Percentiles rank a stretch among this genome's conserved stretches.
phyloP scores from a whole-genome alignment of 192 early-diverging fungal species.

The Diversispora eburnea region DNA sequence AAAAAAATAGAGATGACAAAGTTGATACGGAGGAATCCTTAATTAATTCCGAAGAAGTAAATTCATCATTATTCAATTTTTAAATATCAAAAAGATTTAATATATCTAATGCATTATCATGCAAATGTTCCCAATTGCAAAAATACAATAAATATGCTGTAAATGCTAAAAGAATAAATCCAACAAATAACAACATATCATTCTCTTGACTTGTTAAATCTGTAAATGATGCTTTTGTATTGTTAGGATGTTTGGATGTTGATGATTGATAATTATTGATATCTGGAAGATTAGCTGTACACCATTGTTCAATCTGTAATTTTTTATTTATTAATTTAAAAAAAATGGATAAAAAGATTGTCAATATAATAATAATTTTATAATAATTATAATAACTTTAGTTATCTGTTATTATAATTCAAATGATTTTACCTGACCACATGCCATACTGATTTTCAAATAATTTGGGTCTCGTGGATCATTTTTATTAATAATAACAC shows the following conservation, averaged over 20 bases:
- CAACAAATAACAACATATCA: not conserved
- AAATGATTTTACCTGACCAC: not conserved
- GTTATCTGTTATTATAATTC: not conserved
- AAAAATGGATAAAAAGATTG: not conserved
- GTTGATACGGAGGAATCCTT: no score
- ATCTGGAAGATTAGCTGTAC: conserved; percentile 1
- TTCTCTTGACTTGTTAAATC: not conserved
- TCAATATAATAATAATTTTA: not conserved
- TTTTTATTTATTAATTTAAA: not conserved
- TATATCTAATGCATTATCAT: conserved; percentile 2
- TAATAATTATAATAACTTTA: not conserved
- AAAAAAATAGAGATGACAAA: no score
- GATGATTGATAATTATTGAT: not conserved
- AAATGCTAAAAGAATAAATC: conserved; percentile 1
- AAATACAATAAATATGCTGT: conserved; percentile 12
- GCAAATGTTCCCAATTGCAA: not conserved
- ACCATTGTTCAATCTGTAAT: conserved; percentile 11
- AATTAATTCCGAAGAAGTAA: no score
- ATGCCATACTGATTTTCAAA: conserved; percentile 17
- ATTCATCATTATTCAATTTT: no score
- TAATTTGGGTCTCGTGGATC: conserved; percentile 42
- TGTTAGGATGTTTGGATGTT: not conserved
- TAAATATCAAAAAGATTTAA: not conserved
- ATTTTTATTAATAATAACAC: conserved; percentile 55
- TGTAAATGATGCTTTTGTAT: not conserved